phyloP scores from a whole-genome alignment of 257 asterid genomes.

The Ligustrum vulgare region DNA sequence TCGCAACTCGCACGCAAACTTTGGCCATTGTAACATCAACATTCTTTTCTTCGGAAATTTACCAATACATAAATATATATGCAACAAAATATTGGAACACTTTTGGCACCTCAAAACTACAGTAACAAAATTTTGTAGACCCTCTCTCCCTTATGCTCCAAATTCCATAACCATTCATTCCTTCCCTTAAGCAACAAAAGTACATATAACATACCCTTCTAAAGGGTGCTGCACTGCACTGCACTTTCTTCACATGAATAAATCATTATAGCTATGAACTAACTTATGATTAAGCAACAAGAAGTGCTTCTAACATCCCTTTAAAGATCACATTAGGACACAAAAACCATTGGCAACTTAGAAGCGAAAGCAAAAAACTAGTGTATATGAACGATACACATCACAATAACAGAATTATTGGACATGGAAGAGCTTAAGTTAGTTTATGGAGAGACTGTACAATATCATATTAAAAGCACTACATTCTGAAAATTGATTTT shows the following conservation, averaged over 20 bases:
- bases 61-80: not conserved
- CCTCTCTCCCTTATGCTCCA: not conserved
- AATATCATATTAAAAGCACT: not conserved
- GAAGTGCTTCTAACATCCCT: not conserved
- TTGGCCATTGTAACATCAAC: not conserved
- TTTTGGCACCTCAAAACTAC: not conserved
- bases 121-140: not conserved
- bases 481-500: not conserved
- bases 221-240: not conserved
- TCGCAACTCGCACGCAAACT: not conserved
- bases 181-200: not conserved
- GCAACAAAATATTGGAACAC: not conserved
- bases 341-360: not conserved
- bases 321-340: not conserved
- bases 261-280: not conserved
- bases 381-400: not conserved
- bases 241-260: not conserved
- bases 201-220: not conserved
- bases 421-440: not conserved
- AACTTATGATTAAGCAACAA: not conserved
- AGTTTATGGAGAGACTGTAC: not conserved
- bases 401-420: not conserved
- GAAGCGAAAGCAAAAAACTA: not conserved
- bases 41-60: not conserved
- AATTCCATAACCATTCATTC: not conserved